Conservation (phyloP, 352 stramenopile genomes). For the Globisporangium abappressorium region DNA sequence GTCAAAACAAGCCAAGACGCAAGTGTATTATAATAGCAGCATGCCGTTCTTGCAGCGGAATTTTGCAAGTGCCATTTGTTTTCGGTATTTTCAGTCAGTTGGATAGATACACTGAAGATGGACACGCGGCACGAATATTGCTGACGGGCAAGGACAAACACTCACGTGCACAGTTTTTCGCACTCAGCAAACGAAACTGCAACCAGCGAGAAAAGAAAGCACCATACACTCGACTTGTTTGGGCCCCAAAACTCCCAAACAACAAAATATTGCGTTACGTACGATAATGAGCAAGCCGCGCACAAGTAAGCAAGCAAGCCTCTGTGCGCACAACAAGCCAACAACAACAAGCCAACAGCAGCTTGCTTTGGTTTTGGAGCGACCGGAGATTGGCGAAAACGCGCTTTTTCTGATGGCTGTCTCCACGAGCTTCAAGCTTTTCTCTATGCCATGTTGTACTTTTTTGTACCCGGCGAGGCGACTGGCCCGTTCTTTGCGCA, state of each 20-base stretch:
- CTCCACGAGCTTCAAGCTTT: conserved; percentile 3
- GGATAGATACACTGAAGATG: background rate
- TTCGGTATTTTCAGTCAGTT: background rate
- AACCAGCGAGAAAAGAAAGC: conserved; percentile 2
- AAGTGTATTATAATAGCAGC: background rate
- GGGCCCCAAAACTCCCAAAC: background rate
- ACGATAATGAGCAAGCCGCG: conserved; percentile 7
- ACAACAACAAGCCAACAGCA: background rate
- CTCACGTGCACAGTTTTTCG: conserved; percentile 3
- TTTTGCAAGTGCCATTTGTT: background rate
- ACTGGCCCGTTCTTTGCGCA: background rate
- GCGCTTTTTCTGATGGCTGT: conserved; percentile 1
- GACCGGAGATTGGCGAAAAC: conserved; percentile 1
- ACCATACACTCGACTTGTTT: background rate
- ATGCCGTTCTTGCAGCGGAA: background rate
- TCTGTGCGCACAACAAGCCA: background rate
- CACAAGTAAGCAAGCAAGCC: conserved; percentile 6
- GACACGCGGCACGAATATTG: background rate
- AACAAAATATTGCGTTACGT: conserved; percentile 1
- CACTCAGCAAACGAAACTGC: background rate
- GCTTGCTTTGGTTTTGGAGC: background rate
- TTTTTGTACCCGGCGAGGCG: conserved; percentile 3
- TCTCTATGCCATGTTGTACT: background rate
- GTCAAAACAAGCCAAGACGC: background rate
- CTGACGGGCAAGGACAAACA: background rate